Base-by-base conservation (phyloP, 164 flowering plant genomes). In the Aristolochia californica region DNA sequence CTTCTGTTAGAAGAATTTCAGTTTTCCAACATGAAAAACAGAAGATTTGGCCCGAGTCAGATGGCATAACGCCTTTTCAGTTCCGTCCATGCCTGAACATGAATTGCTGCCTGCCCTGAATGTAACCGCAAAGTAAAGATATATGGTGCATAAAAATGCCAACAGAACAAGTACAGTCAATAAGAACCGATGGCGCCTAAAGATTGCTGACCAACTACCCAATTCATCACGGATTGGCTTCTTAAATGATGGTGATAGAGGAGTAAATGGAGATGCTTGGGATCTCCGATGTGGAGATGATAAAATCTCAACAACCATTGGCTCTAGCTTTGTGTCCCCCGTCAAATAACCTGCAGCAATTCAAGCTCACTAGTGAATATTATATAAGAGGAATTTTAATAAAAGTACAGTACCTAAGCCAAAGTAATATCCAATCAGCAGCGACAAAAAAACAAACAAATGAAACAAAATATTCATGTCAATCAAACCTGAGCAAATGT, bases 71-170 rank as follows among this genome's bases (percentile, higher is more conserved):
- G 76, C 83, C 57, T 70, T 77, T 45, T 80, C 65, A 4, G 69
- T 50, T 28, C 82, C 89, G 2, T 63, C 54, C 70, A 87, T 60
- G 0, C 77, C 84, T 5, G 77, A 74, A 45, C 96, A 87, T 5
- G 80, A 63, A 5, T 59, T 69, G 22, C 62, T 67, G 18, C 64
- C 55, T 34, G 66, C 63, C 12, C 87, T 91, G 52, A 87, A 65
- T 22, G 89, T 87, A 66, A 87, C 72, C 2, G 91, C 95, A 63
- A 87, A 84, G 68, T 87, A 84, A 45, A 87, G 87, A 63, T 87
- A 87, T 26, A 87, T 28, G 3, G 82, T 75, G 75, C 95, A 87
- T 10, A 87, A 73, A 67, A 81, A 61, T 59, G 69, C 72, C 60
- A 87, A 62, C 53, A 87, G 79, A 27, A 48, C 72, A 45, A 84